Base-by-base conservation (phyloP, 345 rosid species). In the Geranium rotundifolium region DNA sequence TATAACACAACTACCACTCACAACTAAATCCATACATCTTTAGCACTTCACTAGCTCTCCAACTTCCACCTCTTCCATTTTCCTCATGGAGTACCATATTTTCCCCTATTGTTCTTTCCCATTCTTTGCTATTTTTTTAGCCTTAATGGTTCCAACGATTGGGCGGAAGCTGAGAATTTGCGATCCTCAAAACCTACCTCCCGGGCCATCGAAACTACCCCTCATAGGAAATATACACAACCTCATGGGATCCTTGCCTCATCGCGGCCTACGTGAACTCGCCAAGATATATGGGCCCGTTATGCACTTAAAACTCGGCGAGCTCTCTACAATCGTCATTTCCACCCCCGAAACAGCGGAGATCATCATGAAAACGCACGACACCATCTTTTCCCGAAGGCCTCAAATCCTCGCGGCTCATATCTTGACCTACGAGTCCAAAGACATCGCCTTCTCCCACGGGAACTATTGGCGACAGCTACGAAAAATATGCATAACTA, bases 391-490 rank as follows among this genome's bases (percentile, higher is more conserved):
- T 41, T 6, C 50, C 14, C 50, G 10, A 41, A 41, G 50, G 50
- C 50, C 50, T 41, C 50, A 9, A 5, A 41, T 41, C 50, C 50
- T 41, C 14, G 9, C 50, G 5, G 50, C 14, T 41, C 13, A 41
- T 9, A 12, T 41, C 50, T 5, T 12, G 14, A 41, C 50, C 10
- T 41, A 41, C 14, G 50, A 12, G 9, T 41, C 50, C 14, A 41
- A 41, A 12, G 50, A 41, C 57, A 0, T 59, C 18, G 1, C 49
- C 2, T 67, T 67, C 17, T 12, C 57, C 17, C 69, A 67, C 20
- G 70, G 59, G 12, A 57, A 59, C 9, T 60, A 60, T 2, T 61
- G 70, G 70, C 60, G 70, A 37, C 30, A 67, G 41, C 46, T 46
- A n/a, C 58, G 65, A 1, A 59, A 59, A 5, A 14, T 67, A 19